Percentiles rank a stretch among this genome's conserved stretches.
Conservation (phyloP, 2,329 filamentous ascomycete genomes). For the Lithohypha guttulata region DNA sequence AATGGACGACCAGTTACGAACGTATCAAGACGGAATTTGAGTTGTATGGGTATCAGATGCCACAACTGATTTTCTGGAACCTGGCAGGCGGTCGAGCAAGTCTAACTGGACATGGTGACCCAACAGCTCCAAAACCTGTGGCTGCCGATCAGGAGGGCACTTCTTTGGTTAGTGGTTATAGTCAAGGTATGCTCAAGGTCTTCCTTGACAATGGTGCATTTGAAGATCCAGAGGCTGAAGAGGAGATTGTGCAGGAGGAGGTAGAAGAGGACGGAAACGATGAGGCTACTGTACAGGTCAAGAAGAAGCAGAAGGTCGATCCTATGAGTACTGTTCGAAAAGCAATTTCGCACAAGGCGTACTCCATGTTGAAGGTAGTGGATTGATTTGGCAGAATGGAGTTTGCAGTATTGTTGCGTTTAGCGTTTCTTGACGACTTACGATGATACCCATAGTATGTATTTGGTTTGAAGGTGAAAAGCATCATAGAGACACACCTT, state of each 20-base stretch:
- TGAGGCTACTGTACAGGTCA: constrained; percentile 17
- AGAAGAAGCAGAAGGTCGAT: constrained; percentile 25
- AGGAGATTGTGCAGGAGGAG: constrained; percentile 27
- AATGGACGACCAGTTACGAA: constrained; percentile 40
- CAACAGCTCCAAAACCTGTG: constrained; percentile 24
- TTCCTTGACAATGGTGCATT: constrained; percentile 18
- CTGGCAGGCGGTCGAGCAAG: constrained; percentile 45
- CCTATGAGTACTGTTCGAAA: constrained; percentile 36
- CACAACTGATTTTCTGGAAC: constrained; percentile 37
- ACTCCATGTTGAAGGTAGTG: constrained; percentile 45
- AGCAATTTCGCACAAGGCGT: constrained; percentile 44
- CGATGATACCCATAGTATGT: too few relatives aligned
- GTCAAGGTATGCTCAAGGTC: constrained; percentile 9
- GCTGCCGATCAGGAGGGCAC: constrained; percentile 9
- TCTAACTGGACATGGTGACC: constrained; percentile 42
- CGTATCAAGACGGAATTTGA: constrained; percentile 38
- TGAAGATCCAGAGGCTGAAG: constrained; percentile 31
- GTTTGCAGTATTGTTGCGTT: too few relatives aligned
- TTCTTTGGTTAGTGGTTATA: constrained; percentile 7
- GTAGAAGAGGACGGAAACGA: constrained; percentile 23
- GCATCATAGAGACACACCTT: too few relatives aligned
- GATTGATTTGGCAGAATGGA: too few relatives aligned
- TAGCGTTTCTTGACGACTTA: too few relatives aligned
- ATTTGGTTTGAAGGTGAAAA: too few relatives aligned
- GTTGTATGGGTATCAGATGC: constrained; percentile 46